Percentiles rank a stretch among this genome's conserved stretches.
phyloP scores from a whole-genome alignment of 2,329 filamentous ascomycete genomes.

The Pestalotiopsis sp. region DNA sequence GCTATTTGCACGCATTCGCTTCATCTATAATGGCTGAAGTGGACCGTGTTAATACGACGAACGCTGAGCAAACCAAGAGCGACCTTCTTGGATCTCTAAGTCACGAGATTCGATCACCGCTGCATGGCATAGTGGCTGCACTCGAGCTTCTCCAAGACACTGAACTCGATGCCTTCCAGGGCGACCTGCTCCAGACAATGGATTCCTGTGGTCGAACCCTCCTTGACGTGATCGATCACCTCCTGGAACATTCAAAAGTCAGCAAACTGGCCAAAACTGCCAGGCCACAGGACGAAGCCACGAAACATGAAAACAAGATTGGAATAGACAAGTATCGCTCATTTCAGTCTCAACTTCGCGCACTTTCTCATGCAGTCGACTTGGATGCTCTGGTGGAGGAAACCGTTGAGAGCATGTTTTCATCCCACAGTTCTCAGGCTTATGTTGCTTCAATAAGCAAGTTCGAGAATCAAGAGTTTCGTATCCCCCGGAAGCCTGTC shows the following conservation, averaged over 20 bases:
- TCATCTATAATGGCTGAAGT: slow-evolving; percentile 59
- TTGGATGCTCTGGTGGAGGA: slow-evolving; percentile 45
- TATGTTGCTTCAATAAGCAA: too few relatives aligned
- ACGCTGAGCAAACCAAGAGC: slow-evolving; percentile 48
- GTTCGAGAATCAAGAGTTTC: neutral
- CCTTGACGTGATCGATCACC: slow-evolving; percentile 53
- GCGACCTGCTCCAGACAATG: slow-evolving; percentile 48
- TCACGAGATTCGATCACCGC: slow-evolving; percentile 59
- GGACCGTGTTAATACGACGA: slow-evolving; percentile 37
- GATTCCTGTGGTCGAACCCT: slow-evolving; percentile 51
- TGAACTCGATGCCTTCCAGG: slow-evolving; percentile 43
- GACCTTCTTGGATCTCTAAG: slow-evolving; percentile 60
- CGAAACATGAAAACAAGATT: slow-evolving; percentile 12
- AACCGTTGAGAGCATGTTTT: slow-evolving; percentile 46
- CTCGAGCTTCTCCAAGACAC: slow-evolving; percentile 55
- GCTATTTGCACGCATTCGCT: slow-evolving; percentile 49
- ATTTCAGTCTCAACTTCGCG: slow-evolving; percentile 22
- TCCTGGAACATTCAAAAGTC: slow-evolving; percentile 57
- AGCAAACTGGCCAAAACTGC: slow-evolving; percentile 31
- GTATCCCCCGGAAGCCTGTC: neutral
- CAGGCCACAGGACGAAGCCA: slow-evolving; percentile 16
- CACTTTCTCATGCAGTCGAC: slow-evolving; percentile 27
- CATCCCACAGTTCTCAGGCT: slow-evolving; percentile 38
- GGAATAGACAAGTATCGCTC: slow-evolving; percentile 10
- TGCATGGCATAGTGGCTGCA: slow-evolving; percentile 59